Evolutionary conservation across 176 grass and related monocot species (phyloP).

Genomic region (Secale cereale): DNA sequence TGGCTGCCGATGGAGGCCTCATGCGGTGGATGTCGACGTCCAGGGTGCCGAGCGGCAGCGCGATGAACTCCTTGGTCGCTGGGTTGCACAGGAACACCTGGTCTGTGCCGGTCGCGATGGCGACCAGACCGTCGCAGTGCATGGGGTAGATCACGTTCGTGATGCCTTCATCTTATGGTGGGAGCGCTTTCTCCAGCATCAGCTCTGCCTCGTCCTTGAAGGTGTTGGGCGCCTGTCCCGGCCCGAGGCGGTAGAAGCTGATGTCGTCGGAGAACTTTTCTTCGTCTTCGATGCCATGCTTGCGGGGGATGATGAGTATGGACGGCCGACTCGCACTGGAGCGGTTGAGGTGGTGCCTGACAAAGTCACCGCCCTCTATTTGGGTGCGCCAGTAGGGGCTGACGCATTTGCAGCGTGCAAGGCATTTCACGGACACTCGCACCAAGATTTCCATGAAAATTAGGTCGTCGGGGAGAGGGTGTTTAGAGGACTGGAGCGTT

Average conservation of each 20-base stretch:
- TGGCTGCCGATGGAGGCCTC: background rate
- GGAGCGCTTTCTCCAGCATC: background rate
- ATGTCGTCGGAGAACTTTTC: background rate
- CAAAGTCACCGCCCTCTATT: background rate
- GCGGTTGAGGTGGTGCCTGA: background rate
- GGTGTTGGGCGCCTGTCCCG: background rate
- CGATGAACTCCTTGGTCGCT: background rate
- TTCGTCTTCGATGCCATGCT: accelerated
- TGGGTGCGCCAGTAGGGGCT: background rate
- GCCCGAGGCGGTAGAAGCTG: background rate
- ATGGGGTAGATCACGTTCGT: background rate
- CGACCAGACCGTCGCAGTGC: conserved; percentile 30
- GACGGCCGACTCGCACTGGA: background rate
- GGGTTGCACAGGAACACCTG: conserved; percentile 23
- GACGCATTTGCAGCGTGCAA: background rate
- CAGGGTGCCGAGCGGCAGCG: background rate
- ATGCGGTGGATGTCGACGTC: background rate
- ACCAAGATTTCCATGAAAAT: conserved; percentile 1
- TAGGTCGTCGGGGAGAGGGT: background rate
- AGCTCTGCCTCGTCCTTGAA: background rate
- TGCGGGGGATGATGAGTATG: background rate
- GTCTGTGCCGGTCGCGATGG: background rate
- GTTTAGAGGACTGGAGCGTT: too few relatives aligned
- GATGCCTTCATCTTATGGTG: background rate
- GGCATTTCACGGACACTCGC: background rate